Evolutionary conservation across 2,329 filamentous ascomycete species (phyloP).

Genomic region (Cytospora chrysosperma): DNA sequence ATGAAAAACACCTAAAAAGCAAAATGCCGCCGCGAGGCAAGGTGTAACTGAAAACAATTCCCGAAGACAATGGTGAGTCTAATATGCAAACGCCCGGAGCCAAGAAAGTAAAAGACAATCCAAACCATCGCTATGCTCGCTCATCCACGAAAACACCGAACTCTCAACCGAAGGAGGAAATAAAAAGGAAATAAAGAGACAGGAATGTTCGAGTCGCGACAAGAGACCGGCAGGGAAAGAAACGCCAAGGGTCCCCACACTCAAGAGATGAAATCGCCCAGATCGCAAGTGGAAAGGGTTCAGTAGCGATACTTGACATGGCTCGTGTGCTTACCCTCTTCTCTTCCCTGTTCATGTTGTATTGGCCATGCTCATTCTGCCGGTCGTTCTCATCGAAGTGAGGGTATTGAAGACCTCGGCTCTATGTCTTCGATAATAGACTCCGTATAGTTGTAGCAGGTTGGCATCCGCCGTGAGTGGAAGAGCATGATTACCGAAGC

Average conservation of each 20-base stretch:
- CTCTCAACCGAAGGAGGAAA: conserved; percentile 5
- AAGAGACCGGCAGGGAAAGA: conserved; percentile 10
- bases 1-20: background rate
- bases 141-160: conserved; percentile 17
- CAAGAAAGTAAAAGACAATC: conserved; percentile 1
- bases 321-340: background rate
- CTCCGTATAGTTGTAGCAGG: conserved; percentile 19
- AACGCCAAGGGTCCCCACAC: background rate
- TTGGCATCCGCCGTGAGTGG: conserved; percentile 25
- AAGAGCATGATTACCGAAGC: conserved; percentile 16
- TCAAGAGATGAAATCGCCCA: conserved; percentile 9
- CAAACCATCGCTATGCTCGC: conserved; percentile 23
- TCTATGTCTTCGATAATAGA: conserved; percentile 21
- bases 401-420: background rate
- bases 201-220: conserved; percentile 1
- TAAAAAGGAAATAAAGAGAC: conserved; percentile 7
- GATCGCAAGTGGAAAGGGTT: background rate
- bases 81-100: conserved; percentile 21
- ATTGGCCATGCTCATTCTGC: background rate
- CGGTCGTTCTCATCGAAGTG: conserved; percentile 1
- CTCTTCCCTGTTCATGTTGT: background rate
- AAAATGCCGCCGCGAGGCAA: conserved; percentile 23
- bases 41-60: conserved; percentile 10
- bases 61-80: conserved; percentile 10
- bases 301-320: background rate